Evolutionary conservation across 805 yeast species (phyloP).

Genomic region (Saturnispora bothae): DNA sequence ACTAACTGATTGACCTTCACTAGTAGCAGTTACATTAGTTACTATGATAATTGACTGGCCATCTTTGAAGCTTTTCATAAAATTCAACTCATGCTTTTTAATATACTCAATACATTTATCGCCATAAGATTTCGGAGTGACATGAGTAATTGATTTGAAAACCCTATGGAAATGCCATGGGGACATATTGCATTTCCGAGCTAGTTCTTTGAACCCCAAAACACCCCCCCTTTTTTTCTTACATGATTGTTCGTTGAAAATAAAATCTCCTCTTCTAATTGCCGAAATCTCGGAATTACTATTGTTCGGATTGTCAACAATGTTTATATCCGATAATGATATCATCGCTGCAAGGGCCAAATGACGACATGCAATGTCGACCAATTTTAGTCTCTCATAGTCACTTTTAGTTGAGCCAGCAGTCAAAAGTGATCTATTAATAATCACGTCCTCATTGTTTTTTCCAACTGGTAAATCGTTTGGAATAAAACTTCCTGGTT

Average conservation of each 20-base stretch:
- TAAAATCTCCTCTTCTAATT: constrained; percentile 6
- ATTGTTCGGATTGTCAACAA: constrained; percentile 9
- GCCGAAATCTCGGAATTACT: neutral
- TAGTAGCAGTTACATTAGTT: constrained; percentile 23
- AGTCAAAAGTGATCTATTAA: no score
- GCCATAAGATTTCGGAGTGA: constrained; percentile 83
- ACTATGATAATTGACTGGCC: constrained; percentile 22
- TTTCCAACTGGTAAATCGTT: no score
- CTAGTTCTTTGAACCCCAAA: constrained; percentile 76
- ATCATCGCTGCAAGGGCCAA: constrained; percentile 62
- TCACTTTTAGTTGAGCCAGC: neutral
- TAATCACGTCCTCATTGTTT: no score
- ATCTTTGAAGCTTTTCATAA: constrained; percentile 10
- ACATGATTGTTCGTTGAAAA: constrained; percentile 13
- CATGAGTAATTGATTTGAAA: constrained; percentile 74
- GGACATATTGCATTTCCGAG: constrained; percentile 68
- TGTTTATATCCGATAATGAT: constrained; percentile 12
- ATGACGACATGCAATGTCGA: constrained; percentile 73
- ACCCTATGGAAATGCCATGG: constrained; percentile 95
- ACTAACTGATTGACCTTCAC: no score
- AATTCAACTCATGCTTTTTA: constrained; percentile 22
- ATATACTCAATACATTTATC: constrained; percentile 66
- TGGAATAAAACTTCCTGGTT: no score
- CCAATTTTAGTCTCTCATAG: constrained; percentile 35
- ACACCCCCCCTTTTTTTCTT: constrained; percentile 61